These are phyloP conservation scores for Microthyrium microscopicum DNA, from an alignment of 2,329 filamentous ascomycete species.

Conservation along the genomic window DNA sequence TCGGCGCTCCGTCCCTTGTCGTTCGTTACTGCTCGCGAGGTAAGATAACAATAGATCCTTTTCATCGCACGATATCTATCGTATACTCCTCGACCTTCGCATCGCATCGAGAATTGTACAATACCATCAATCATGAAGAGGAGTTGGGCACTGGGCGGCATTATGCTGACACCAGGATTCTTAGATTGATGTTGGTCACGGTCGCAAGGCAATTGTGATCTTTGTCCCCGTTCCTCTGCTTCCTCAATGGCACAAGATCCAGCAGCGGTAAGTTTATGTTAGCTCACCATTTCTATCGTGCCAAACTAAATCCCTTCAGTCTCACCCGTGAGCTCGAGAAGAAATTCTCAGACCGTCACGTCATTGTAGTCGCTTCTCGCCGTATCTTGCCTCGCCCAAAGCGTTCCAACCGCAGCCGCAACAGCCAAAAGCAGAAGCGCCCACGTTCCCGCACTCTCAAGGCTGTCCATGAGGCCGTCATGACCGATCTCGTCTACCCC, in stretches of 20 bases:
- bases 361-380: conserved; percentile 96
- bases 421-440: conserved; percentile 96
- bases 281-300: background rate
- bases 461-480: conserved; percentile 96
- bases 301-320: conserved; percentile 30
- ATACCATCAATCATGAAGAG: conserved; percentile 24
- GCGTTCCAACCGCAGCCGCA: conserved; percentile 92
- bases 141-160: conserved; percentile 39
- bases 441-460: conserved; percentile 95
- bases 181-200: conserved; percentile 99
- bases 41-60: conserved; percentile 41
- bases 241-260: conserved; percentile 95
- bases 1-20: conserved; percentile 89
- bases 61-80: too few relatives aligned
- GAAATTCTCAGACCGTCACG: conserved; percentile 99
- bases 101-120: conserved; percentile 1
- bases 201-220: conserved; percentile 99
- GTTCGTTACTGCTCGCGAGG: conserved; percentile 98
- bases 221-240: conserved; percentile 99
- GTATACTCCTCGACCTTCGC: too few relatives aligned
- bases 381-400: conserved; percentile 97
- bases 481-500: conserved; percentile 94
- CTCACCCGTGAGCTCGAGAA: conserved; percentile 99
- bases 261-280: conserved; percentile 72
- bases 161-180: conserved; percentile 38